Conservation (phyloP, 805 yeast genomes). For the Clavispora fructus region DNA sequence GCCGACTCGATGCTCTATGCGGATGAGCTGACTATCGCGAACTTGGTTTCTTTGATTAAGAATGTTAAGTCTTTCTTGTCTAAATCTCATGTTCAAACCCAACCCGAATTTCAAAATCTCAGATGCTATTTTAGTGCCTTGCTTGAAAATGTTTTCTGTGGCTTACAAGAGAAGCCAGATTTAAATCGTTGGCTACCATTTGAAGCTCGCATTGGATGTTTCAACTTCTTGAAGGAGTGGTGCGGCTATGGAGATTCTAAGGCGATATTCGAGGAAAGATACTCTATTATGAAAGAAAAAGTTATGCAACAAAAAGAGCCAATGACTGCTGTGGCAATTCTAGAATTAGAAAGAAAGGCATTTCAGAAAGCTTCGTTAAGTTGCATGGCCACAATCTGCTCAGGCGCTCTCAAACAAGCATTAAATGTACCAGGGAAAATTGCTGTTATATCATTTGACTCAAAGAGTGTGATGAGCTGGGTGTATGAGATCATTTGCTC, state of each 20-base stretch:
- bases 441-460: conserved; percentile 63
- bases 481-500: conserved; percentile 65
- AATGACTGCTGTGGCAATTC: conserved; percentile 59
- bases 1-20: conserved; percentile 45
- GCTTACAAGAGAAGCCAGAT: conserved; percentile 39
- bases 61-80: conserved; percentile 58
- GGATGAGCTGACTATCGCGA: conserved; percentile 67
- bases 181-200: conserved; percentile 67
- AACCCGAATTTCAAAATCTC: conserved; percentile 67
- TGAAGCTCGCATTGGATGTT: conserved; percentile 78
- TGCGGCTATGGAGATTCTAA: conserved; percentile 79
- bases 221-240: conserved; percentile 86
- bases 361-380: conserved; percentile 69
- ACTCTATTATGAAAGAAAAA: conserved; percentile 47
- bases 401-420: conserved; percentile 60
- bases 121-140: conserved; percentile 82
- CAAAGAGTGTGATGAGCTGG: conserved; percentile 69
- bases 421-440: conserved; percentile 42
- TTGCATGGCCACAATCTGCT: conserved; percentile 77
- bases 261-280: conserved; percentile 59
- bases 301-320: conserved; percentile 34
- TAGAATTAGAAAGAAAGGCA: conserved; percentile 73
- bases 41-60: conserved; percentile 56
- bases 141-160: conserved; percentile 66
- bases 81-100: conserved; percentile 51